Conservation (phyloP, 163 green algal species). For the Scenedesmus sp. region DNA sequence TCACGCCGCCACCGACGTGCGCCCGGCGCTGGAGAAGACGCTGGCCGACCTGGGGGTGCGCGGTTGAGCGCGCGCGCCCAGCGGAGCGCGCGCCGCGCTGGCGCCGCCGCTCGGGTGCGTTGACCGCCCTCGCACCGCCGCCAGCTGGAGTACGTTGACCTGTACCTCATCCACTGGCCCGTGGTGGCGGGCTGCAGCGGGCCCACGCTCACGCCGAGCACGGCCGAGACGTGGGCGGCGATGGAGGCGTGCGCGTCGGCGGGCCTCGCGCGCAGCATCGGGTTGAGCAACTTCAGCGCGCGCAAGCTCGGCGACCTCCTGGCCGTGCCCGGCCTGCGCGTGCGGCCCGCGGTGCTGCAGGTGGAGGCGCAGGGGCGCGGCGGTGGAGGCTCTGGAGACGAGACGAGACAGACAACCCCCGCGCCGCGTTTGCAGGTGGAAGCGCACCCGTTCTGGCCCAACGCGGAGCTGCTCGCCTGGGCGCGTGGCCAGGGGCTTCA, state of each 20-base stretch:
- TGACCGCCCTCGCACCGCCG: background rate
- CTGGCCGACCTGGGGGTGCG: conserved; percentile 77
- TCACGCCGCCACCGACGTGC: conserved; percentile 58
- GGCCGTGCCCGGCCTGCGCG: conserved; percentile 44
- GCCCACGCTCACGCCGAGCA: conserved; percentile 47
- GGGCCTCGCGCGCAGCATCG: conserved; percentile 80
- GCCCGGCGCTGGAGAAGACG: conserved; percentile 69
- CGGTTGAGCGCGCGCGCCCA: background rate
- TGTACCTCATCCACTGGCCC: conserved; percentile 83
- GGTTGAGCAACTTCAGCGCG: conserved; percentile 87
- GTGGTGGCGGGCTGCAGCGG: conserved; percentile 44
- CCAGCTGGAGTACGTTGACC: conserved; percentile 87
- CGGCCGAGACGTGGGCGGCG: conserved; percentile 83
- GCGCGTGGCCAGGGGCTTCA: conserved; percentile 66
- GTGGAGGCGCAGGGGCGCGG: conserved; percentile 30
- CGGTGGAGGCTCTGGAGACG: no score
- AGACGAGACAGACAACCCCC: background rate
- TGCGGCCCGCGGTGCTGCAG: conserved; percentile 76
- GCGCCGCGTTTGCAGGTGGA: conserved; percentile 72
- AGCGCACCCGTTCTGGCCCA: conserved; percentile 90
- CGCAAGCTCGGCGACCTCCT: conserved; percentile 75
- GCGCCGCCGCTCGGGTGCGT: background rate
- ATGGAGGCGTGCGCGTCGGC: conserved; percentile 87
- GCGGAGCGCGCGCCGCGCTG: background rate
- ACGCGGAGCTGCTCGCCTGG: conserved; percentile 72